A percentile compares a stretch with the other conserved stretches of the same genome.
Conservation (phyloP, 176 grass and related monocot genomes). For the Eleusine coracana region DNA sequence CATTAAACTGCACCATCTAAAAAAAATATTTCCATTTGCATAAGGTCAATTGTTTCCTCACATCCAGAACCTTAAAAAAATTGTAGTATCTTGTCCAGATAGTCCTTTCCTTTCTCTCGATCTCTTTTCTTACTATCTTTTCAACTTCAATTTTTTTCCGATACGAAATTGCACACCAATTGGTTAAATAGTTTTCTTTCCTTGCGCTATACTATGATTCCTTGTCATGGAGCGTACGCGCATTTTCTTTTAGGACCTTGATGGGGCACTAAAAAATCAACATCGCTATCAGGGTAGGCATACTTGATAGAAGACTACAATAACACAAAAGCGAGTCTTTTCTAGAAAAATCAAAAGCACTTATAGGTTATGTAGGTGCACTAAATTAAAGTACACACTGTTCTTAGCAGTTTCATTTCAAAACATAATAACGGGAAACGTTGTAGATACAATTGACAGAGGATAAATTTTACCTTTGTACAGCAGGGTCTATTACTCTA, state of each 20-base stretch:
- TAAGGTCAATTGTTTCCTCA: background rate
- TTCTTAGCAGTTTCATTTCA: background rate
- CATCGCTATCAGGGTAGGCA: conserved; percentile 37
- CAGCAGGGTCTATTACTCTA: no score
- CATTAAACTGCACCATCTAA: background rate
- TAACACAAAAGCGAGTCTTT: conserved; percentile 8
- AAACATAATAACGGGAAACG: background rate
- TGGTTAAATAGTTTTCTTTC: background rate
- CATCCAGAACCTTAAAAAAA: background rate
- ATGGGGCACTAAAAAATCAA: conserved; percentile 26
- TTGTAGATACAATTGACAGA: background rate
- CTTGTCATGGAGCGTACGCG: background rate
- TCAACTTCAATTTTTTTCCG: background rate
- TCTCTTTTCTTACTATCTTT: background rate
- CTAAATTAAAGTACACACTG: background rate
- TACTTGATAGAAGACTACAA: conserved; percentile 12
- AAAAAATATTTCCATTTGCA: background rate
- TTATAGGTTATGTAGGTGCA: background rate
- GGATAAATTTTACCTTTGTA: background rate
- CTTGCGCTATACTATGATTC: background rate
- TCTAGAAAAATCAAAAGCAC: conserved; percentile 21
- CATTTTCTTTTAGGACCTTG: conserved; percentile 20
- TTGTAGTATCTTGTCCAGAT: background rate
- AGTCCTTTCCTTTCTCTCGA: background rate
- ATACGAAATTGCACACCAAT: background rate